Evolutionary conservation across 2,329 filamentous ascomycete genomes (phyloP).

Genomic region (Kalmusia sp.): DNA sequence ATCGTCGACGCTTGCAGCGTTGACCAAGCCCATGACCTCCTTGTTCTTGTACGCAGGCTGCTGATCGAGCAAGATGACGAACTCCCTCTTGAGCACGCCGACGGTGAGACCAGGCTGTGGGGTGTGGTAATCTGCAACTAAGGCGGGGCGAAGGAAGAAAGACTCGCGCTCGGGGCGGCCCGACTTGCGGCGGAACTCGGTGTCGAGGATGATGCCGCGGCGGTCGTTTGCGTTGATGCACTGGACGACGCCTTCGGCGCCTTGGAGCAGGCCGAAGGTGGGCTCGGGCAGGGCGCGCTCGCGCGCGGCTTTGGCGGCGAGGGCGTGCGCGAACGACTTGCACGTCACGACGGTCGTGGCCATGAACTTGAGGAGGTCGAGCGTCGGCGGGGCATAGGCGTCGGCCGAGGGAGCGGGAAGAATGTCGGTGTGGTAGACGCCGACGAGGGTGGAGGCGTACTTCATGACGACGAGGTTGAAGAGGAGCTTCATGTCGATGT

Average conservation of each 20-base stretch:
- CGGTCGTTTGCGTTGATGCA: conserved; percentile 64
- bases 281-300: conserved; percentile 79
- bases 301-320: conserved; percentile 75
- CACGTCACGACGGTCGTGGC: conserved; percentile 85
- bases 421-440: conserved; percentile 83
- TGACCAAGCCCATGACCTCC: conserved; percentile 33
- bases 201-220: conserved; percentile 74
- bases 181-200: conserved; percentile 86
- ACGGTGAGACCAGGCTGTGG: conserved; percentile 16
- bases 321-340: conserved; percentile 75
- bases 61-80: conserved; percentile 73
- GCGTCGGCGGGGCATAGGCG: conserved; percentile 59
- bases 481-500: conserved; percentile 64
- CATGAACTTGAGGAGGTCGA: conserved; percentile 79
- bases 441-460: conserved; percentile 73
- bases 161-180: conserved; percentile 78
- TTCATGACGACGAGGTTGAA: conserved; percentile 72
- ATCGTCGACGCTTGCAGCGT: conserved; percentile 31
- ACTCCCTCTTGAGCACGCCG: conserved; percentile 55
- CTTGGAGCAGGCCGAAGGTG: conserved; percentile 78
- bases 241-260: conserved; percentile 78
- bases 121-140: conserved; percentile 23
- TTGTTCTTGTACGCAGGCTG: conserved; percentile 58
- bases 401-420: conserved; percentile 58
- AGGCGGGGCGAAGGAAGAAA: conserved; percentile 58